Base-by-base conservation (phyloP, 192 early-diverging fungal genomes). In the Entrophospora sp. region DNA sequence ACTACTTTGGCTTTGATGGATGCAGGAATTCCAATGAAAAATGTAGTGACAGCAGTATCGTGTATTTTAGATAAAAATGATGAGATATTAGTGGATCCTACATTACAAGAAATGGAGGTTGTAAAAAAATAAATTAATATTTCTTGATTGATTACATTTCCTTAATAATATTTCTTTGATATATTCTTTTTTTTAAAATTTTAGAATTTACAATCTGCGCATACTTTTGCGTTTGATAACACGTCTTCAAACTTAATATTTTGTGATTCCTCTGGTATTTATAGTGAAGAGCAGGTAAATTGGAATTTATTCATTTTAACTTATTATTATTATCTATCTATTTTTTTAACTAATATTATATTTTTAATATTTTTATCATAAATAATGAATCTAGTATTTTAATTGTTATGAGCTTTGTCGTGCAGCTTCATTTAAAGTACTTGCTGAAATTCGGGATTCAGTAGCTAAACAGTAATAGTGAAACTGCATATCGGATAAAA, bases 141-240 rank as follows among this genome's bases (percentile, higher is more conserved):
- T 42, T 14, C 14, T 61, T 66, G 9, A 32, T 38, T 30, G 0
- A 56, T 31, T 22, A 18, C 13, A 52, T 9, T 43, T 64, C 16
- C 51, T 18, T 0, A 16, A 48, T 2, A 27, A 1, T 46, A 57
- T 4, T 38, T 46, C 27, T 38, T 46, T 22, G 6, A 6, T 12
- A 27, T 25, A 42, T n/a, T n/a, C n/a, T n/a, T n/a, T 37, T 3
- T 30, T 20, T n/a, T 31, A 12, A 49, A 2, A 20, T 18, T 63
- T 24, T 64, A 84, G 74, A 72, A 67, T 14, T 85, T 90, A 0
- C 68, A 65, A 67, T 95, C 95, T 5, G 70, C 75, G 18, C 95
- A 97, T 67, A 88, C 83, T 5, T 93, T 95, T 83, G 91, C 87
- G 12, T 95, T 95, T 70, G 82, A 87, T 63, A 81, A 77, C 56